A percentile compares a stretch with the other conserved stretches of the same genome.
Evolutionary conservation across 495 filamentous ascomycete genomes (phyloP).

Genomic region (Hypoxylon rickii): DNA sequence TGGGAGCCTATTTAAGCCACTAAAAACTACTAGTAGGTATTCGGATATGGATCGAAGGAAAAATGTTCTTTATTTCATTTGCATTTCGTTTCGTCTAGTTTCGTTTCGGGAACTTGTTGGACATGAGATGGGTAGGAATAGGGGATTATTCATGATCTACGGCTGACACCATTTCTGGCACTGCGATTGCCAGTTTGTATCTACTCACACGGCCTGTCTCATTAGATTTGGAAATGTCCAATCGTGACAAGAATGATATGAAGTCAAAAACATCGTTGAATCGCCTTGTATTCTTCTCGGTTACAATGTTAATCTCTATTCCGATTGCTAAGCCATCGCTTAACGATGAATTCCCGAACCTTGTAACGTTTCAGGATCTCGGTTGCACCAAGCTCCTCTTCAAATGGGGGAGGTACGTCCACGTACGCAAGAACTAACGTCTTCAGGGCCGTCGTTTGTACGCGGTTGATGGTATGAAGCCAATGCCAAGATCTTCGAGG

Average conservation of each 20-base stretch:
- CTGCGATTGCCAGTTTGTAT: too few relatives aligned
- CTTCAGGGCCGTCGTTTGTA: constrained; percentile 89
- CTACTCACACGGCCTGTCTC: background rate
- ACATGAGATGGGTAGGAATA: background rate
- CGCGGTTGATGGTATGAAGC: constrained; percentile 88
- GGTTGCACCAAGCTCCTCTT: constrained; percentile 48
- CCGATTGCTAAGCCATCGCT: constrained; percentile 83
- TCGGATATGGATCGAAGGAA: too few relatives aligned
- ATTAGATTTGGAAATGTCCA: too few relatives aligned
- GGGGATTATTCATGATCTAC: background rate
- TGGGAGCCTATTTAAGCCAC: too few relatives aligned
- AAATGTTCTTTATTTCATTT: too few relatives aligned
- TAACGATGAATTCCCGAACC: constrained; percentile 79
- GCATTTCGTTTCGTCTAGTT: too few relatives aligned
- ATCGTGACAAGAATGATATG: too few relatives aligned
- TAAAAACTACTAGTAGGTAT: too few relatives aligned
- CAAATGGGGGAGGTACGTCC: constrained; percentile 77
- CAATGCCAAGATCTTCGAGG: constrained; percentile 77
- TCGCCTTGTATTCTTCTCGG: too few relatives aligned
- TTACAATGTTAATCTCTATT: constrained; percentile 46
- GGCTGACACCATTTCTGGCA: background rate
- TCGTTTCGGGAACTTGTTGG: background rate
- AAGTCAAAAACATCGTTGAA: too few relatives aligned
- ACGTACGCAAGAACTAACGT: constrained; percentile 86
- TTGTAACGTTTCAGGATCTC: constrained; percentile 70